Percentiles rank a stretch among this genome's conserved stretches.
Conservation (phyloP, 2,329 filamentous ascomycete genomes). For the Uncinocarpus reesii region DNA sequence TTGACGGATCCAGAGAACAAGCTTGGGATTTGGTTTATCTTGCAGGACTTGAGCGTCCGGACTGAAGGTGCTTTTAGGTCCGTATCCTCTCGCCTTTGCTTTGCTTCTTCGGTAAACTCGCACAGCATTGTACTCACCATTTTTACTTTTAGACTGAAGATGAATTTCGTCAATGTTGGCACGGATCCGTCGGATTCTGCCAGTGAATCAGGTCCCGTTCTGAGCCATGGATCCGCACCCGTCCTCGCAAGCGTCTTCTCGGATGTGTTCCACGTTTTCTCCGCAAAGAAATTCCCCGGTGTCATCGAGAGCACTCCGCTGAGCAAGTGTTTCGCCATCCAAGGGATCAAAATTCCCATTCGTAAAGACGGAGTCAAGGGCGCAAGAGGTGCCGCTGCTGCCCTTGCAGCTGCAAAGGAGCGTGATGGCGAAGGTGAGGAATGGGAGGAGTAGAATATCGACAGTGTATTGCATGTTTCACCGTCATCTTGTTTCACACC, state of each 20-base stretch:
- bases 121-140: too few relatives aligned
- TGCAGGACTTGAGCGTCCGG: constrained; percentile 88
- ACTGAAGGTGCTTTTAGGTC: constrained; percentile 88
- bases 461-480: too few relatives aligned
- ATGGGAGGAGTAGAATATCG: constrained; percentile 16
- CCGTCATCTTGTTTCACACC: too few relatives aligned
- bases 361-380: constrained; percentile 63
- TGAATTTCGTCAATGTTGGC: constrained; percentile 78
- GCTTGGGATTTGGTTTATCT: constrained; percentile 89
- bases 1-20: constrained; percentile 69
- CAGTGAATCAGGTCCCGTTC: constrained; percentile 28
- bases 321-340: constrained; percentile 83
- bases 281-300: constrained; percentile 95
- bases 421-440: constrained; percentile 22
- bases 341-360: constrained; percentile 95
- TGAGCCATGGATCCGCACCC: constrained; percentile 67
- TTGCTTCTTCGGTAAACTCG: too few relatives aligned
- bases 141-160: constrained; percentile 45
- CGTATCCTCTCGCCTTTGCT: too few relatives aligned
- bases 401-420: constrained; percentile 37
- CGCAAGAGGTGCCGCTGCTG: constrained; percentile 25
- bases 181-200: constrained; percentile 24
- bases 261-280: constrained; percentile 84
- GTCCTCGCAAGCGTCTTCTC: constrained; percentile 80
- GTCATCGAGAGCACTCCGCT: constrained; percentile 87